phyloP scores from a whole-genome alignment of 768 basidiomycete species.

The Tylopilus subfusipes region DNA sequence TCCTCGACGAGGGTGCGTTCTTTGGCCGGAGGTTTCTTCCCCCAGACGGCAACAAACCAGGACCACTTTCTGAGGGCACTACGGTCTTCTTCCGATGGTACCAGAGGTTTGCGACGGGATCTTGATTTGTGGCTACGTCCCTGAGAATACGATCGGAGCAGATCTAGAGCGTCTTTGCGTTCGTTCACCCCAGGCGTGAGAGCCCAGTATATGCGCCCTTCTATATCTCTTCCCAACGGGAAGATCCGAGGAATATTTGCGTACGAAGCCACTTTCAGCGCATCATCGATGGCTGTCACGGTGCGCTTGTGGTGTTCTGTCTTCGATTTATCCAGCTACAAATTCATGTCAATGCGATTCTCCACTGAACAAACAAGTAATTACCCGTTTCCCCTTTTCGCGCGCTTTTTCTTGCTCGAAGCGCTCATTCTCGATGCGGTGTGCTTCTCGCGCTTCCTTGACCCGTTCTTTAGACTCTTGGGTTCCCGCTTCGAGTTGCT shows the following conservation, averaged over 20 bases:
- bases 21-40: conserved; percentile 42
- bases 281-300: conserved; percentile 50
- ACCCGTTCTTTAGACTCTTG: conserved; percentile 53
- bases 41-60: conserved; percentile 78
- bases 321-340: conserved; percentile 41
- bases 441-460: conserved; percentile 50
- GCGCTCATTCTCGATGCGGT: conserved; percentile 30
- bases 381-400: conserved; percentile 39
- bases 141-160: conserved; percentile 23
- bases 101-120: conserved; percentile 39
- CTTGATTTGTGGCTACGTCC: conserved; percentile 30
- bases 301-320: conserved; percentile 48
- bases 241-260: conserved; percentile 51
- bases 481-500: conserved; percentile 58
- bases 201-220: conserved; percentile 66
- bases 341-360: background rate
- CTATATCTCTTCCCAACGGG: conserved; percentile 64
- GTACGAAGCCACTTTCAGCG: conserved; percentile 45
- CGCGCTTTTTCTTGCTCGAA: conserved; percentile 43
- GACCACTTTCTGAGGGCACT: conserved; percentile 57
- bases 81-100: conserved; percentile 48
- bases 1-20: conserved; percentile 28
- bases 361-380: background rate
- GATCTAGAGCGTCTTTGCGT: conserved; percentile 44
- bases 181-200: conserved; percentile 59